A percentile compares a stretch with the other conserved stretches of the same genome.
Evolutionary conservation across 129 eudicot species (phyloP).

Genomic region (Scalesia atractyloides): DNA sequence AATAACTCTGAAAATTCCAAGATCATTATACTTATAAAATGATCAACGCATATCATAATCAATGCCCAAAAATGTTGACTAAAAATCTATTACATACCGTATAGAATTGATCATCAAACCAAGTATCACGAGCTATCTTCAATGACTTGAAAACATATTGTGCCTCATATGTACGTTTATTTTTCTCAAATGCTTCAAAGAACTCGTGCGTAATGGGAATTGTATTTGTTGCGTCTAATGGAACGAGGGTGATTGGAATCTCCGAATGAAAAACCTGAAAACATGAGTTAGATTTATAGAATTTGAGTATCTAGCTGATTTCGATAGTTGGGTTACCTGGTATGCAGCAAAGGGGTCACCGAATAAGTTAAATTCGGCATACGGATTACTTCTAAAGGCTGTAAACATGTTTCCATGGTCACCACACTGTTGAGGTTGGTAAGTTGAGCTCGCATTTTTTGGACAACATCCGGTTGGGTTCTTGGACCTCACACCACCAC

Average conservation of each 20-base stretch:
- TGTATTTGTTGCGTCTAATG: slow-evolving; percentile 88
- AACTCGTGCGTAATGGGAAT: slow-evolving; percentile 61
- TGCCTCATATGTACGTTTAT: slow-evolving; percentile 78
- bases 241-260: slow-evolving; percentile 83
- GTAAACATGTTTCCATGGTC: slow-evolving; percentile 73
- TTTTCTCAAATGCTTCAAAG: slow-evolving; percentile 51
- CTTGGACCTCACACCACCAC: slow-evolving; percentile 79
- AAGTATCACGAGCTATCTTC: slow-evolving; percentile 66
- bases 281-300: background rate
- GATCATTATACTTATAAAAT: background rate
- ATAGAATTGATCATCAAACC: slow-evolving; percentile 61
- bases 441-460: slow-evolving; percentile 42
- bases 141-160: slow-evolving; percentile 71
- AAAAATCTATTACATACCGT: slow-evolving; percentile 35
- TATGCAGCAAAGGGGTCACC: slow-evolving; percentile 93
- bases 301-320: background rate
- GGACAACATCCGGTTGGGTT: slow-evolving; percentile 81
- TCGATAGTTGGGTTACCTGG: slow-evolving; percentile 46
- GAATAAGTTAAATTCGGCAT: slow-evolving; percentile 84
- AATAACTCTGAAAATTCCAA: slow-evolving; percentile 58
- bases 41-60: slow-evolving; percentile 4
- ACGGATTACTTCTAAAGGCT: slow-evolving; percentile 68
- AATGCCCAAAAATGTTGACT: background rate
- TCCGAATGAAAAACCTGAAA: slow-evolving; percentile 87
- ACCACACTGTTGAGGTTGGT: slow-evolving; percentile 71